Conservation (phyloP, 2,329 filamentous ascomycete genomes). For the Hymenoscyphus fructigenus region DNA sequence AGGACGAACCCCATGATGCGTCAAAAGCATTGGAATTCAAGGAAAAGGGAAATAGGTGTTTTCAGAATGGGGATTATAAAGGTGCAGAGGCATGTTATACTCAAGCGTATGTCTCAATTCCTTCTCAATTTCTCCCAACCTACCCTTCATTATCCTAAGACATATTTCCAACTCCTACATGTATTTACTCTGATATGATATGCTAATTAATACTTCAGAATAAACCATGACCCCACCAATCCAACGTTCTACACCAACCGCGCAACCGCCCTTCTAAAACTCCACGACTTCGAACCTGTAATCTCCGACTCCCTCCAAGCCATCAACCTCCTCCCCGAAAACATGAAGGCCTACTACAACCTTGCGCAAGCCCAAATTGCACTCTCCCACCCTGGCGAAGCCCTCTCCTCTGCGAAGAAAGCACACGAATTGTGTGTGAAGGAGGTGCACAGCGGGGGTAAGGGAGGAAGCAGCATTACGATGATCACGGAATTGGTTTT, state of each 20-base stretch:
- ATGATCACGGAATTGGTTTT: conserved; percentile 74
- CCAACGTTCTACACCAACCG: conserved; percentile 85
- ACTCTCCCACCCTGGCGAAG: conserved; percentile 69
- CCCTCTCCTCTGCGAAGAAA: conserved; percentile 64
- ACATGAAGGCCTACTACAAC: conserved; percentile 81
- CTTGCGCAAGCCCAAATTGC: conserved; percentile 81
- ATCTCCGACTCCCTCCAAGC: conserved; percentile 76
- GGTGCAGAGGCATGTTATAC: conserved; percentile 70
- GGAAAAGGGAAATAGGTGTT: conserved; percentile 48
- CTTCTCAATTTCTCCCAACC: neutral
- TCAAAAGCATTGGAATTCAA: conserved; percentile 32
- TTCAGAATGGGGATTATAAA: conserved; percentile 62
- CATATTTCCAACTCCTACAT: conserved; percentile 2
- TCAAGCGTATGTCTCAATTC: conserved; percentile 55
- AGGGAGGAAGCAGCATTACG: conserved; percentile 72
- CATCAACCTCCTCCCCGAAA: conserved; percentile 47
- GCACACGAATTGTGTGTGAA: conserved; percentile 71
- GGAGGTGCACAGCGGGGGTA: conserved; percentile 66
- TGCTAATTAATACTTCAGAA: conserved; percentile 45
- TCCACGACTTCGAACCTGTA: conserved; percentile 70
- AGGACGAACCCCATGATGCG: conserved; percentile 28
- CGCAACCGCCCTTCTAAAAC: conserved; percentile 75
- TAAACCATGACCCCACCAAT: conserved; percentile 75
- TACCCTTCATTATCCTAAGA: neutral
- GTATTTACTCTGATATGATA: no score